Conservation (phyloP, 1,284 basidiomycete genomes). For the Earliella scabrosa region DNA sequence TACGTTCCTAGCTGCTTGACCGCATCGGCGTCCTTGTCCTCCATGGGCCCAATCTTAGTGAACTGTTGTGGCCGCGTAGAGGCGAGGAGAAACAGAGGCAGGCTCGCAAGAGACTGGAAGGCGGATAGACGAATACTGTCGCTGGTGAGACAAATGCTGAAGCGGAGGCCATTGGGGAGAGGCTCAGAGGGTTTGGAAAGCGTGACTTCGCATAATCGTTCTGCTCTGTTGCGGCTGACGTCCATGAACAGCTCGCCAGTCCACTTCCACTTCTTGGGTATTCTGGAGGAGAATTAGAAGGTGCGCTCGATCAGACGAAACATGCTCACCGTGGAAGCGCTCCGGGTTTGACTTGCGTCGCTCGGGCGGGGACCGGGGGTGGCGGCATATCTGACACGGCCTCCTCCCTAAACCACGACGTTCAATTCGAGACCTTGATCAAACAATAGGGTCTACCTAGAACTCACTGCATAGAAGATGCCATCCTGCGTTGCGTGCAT, state of each 20-base stretch:
- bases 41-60: slow-evolving; percentile 47
- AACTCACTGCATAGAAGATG: slow-evolving; percentile 38
- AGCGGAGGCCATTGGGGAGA: slow-evolving; percentile 46
- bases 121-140: slow-evolving; percentile 49
- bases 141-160: slow-evolving; percentile 47
- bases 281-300: too few relatives aligned
- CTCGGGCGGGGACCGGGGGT: background rate
- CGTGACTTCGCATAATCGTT: slow-evolving; percentile 50
- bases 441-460: too few relatives aligned
- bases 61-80: slow-evolving; percentile 56
- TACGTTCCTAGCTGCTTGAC: slow-evolving; percentile 49
- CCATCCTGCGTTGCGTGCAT: slow-evolving; percentile 32
- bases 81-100: slow-evolving; percentile 49
- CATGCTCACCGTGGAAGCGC: background rate
- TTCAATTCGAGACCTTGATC: too few relatives aligned
- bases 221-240: slow-evolving; percentile 35
- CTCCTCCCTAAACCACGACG: slow-evolving; percentile 16
- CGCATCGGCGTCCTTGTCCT: slow-evolving; percentile 42
- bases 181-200: slow-evolving; percentile 50
- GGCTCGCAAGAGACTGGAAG: slow-evolving; percentile 50
- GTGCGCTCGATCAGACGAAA: too few relatives aligned
- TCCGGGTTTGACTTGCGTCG: background rate
- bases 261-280: slow-evolving; percentile 42
- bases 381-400: slow-evolving; percentile 5
- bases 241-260: slow-evolving; percentile 38